These are phyloP conservation scores for Aechmea fasciata DNA, from an alignment of 176 grass and related monocot species.

Conservation along the genomic window DNA sequence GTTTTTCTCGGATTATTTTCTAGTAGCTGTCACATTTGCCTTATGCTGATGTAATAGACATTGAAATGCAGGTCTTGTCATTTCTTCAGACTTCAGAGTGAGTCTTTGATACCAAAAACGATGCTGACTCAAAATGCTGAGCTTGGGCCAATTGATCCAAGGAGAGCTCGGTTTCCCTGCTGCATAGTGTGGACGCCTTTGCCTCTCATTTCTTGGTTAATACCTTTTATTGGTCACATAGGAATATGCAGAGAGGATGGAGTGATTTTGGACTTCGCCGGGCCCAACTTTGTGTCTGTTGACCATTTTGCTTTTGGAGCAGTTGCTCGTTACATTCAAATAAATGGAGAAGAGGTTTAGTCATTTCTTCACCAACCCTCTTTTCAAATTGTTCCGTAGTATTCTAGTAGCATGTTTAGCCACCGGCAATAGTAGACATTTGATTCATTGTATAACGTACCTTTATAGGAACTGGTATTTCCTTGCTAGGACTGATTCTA, in stretches of 20 bases:
- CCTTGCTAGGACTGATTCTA: too few relatives aligned
- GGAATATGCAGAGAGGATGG: slow-evolving; percentile 95
- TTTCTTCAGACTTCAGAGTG: neutral
- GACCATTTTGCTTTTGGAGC: slow-evolving; percentile 90
- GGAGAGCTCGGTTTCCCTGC: slow-evolving; percentile 71
- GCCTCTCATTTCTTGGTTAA: slow-evolving; percentile 83
- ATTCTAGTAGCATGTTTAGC: too few relatives aligned
- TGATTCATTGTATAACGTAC: too few relatives aligned
- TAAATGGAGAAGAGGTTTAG: slow-evolving; percentile 59
- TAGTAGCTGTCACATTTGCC: neutral
- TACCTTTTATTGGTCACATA: slow-evolving; percentile 88
- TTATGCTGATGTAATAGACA: neutral
- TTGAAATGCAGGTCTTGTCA: neutral
- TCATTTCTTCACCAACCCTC: neutral
- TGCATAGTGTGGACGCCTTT: slow-evolving; percentile 93
- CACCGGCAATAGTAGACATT: too few relatives aligned
- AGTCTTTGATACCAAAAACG: slow-evolving; percentile 8
- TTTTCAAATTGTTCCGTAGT: too few relatives aligned
- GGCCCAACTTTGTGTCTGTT: slow-evolving; percentile 82
- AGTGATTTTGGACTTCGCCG: slow-evolving; percentile 87
- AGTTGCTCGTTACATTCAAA: slow-evolving; percentile 65
- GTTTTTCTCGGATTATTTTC: too few relatives aligned
- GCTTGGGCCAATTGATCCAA: slow-evolving; percentile 47
- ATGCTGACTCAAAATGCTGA: slow-evolving; percentile 40
- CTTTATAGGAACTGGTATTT: too few relatives aligned